A percentile compares a stretch with the other conserved stretches of the same genome.
phyloP scores from a whole-genome alignment of 768 basidiomycete species.

The Suillus sp. region DNA sequence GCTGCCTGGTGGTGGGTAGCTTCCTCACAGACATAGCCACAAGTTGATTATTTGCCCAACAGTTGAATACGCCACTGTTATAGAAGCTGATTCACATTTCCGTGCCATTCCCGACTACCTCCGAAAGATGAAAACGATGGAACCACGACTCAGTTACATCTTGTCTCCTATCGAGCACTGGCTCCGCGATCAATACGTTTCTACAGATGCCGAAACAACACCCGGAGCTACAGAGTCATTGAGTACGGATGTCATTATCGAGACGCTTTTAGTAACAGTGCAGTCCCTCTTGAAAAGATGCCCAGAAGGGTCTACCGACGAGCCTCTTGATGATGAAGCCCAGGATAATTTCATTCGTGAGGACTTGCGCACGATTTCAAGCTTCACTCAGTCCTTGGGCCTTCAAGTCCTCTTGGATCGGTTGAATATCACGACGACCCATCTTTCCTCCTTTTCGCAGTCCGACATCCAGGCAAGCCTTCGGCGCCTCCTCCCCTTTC shows the following conservation, averaged over 20 bases:
- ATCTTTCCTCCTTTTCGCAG: conserved; percentile 39
- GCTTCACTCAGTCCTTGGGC: conserved; percentile 51
- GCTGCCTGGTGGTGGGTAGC: conserved; percentile 39
- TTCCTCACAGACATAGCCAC: neutral
- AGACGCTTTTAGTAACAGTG: conserved; percentile 62
- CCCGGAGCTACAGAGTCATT: conserved; percentile 3
- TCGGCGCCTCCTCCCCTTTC: conserved; percentile 70
- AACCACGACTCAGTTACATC: conserved; percentile 32
- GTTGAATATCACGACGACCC: conserved; percentile 41
- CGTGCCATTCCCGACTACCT: conserved; percentile 27
- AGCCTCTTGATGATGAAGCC: conserved; percentile 29
- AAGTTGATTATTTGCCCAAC: conserved; percentile 24
- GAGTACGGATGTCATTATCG: conserved; percentile 50
- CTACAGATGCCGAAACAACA: conserved; percentile 17
- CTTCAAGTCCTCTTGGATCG: conserved; percentile 44
- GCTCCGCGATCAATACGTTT: conserved; percentile 33
- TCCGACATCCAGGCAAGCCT: conserved; percentile 38
- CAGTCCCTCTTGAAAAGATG: conserved; percentile 57
- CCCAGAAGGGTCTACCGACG: conserved; percentile 26
- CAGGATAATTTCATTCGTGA: conserved; percentile 55
- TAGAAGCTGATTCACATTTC: conserved; percentile 29
- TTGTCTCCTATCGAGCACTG: conserved; percentile 31
- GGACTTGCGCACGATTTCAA: conserved; percentile 45
- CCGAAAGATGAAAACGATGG: conserved; percentile 30
- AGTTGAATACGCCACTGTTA: conserved; percentile 36